Conservation (phyloP, 257 asterid species). For the Vinca minor region DNA sequence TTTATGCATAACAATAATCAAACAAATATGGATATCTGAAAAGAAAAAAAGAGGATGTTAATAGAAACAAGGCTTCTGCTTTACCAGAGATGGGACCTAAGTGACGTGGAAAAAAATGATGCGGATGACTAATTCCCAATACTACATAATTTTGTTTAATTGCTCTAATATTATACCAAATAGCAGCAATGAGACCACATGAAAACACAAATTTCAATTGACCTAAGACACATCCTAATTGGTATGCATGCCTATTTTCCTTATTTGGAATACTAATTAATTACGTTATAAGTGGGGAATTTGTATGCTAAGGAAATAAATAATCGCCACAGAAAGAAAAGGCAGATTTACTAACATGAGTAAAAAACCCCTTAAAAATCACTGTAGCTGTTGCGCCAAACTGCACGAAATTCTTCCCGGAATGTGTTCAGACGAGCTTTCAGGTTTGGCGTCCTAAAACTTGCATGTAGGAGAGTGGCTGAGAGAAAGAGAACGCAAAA, state of each 20-base stretch:
- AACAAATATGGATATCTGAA: not conserved
- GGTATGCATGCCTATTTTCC: not conserved
- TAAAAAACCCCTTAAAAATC: slow-evolving; percentile 35
- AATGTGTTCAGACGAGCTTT: slow-evolving; percentile 95
- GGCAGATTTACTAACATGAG: not conserved
- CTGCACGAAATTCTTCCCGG: slow-evolving; percentile 94
- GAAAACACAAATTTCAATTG: not conserved
- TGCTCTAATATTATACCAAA: not conserved
- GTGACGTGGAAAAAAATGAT: too few relatives aligned
- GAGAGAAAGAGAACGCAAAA: slow-evolving; percentile 21
- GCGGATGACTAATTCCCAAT: not conserved
- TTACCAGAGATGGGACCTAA: not conserved
- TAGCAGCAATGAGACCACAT: not conserved
- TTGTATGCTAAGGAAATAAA: too few relatives aligned
- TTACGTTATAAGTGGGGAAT: too few relatives aligned
- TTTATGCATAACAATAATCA: not conserved
- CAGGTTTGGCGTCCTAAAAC: slow-evolving; percentile 92
- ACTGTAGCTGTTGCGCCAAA: slow-evolving; percentile 94
- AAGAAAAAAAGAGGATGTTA: not conserved
- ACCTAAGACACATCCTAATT: not conserved
- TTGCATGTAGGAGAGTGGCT: slow-evolving; percentile 82
- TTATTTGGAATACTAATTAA: not conserved
- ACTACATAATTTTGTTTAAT: not conserved
- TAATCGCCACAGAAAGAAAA: too few relatives aligned
- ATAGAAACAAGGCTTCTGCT: not conserved